Conservation (phyloP, 345 rosid genomes). For the Crucihimalaya himalaica region DNA sequence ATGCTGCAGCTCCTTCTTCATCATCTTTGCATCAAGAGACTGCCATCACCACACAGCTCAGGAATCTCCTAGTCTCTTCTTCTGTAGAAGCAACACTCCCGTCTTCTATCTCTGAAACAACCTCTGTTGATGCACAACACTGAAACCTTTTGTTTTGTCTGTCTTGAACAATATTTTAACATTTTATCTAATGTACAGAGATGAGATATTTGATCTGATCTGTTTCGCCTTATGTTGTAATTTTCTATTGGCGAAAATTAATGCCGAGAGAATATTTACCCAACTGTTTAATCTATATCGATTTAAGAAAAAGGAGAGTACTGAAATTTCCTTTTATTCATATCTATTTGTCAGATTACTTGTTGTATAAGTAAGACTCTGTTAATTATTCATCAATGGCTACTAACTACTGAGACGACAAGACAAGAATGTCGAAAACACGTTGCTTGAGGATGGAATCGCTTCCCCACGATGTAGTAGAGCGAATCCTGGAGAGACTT, state of each 20-base stretch:
- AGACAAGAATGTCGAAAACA: neutral
- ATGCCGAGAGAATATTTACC: neutral
- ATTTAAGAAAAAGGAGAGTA: neutral
- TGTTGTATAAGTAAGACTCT: neutral
- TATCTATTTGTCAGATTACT: neutral
- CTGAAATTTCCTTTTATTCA: neutral
- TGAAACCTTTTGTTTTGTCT: neutral
- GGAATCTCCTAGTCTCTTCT: conserved; percentile 8
- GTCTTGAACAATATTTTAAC: conserved; percentile 3
- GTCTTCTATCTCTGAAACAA: conserved; percentile 6
- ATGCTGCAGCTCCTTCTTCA: conserved; percentile 18
- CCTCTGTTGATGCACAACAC: conserved; percentile 10
- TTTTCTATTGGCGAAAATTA: neutral
- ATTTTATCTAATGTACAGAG: conserved; percentile 1
- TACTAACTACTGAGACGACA: neutral
- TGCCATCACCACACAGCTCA: conserved; percentile 6
- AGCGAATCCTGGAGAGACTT: neutral
- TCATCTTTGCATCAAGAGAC: conserved; percentile 4
- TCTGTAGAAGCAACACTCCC: conserved; percentile 17
- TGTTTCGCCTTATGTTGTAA: conserved; percentile 2
- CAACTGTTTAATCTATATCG: neutral
- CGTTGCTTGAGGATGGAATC: neutral
- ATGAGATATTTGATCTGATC: neutral
- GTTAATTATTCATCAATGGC: neutral
- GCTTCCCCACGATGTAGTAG: neutral